Evolutionary conservation across 257 asterid species (phyloP).

Genomic region (Oldenlandia corymbosa): DNA sequence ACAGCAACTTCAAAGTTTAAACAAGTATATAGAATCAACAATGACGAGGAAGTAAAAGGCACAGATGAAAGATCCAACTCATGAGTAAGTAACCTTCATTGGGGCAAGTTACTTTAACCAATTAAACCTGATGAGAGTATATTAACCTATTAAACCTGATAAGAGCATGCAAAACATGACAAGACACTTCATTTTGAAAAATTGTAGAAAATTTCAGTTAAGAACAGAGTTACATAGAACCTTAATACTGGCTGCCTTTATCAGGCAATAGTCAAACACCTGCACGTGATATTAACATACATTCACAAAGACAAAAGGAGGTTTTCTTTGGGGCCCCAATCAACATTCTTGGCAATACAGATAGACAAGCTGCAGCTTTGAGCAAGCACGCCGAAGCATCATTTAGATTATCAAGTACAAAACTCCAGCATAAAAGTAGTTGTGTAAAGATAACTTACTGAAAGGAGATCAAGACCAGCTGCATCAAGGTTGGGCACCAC

Average conservation of each 20-base stretch:
- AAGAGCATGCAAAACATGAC: neutral
- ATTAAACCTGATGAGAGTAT: no score
- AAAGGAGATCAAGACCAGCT: constrained; percentile 77
- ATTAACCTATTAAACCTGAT: neutral
- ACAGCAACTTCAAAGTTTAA: no score
- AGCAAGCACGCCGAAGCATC: neutral
- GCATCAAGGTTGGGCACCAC: constrained; percentile 72
- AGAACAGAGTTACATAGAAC: neutral
- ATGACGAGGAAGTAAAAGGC: neutral
- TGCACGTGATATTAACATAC: no score
- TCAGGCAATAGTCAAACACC: no score
- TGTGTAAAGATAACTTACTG: constrained; percentile 46
- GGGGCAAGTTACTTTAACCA: no score
- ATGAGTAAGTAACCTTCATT: neutral
- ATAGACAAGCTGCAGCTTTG: neutral
- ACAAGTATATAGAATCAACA: neutral
- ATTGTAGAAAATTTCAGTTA: no score
- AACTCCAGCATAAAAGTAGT: neutral
- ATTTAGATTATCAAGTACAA: neutral
- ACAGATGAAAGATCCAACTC: neutral
- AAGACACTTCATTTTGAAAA: no score
- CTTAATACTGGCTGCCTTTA: neutral
- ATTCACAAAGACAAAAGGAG: neutral
- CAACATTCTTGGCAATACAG: neutral
- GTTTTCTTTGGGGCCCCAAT: neutral